Base-by-base conservation (phyloP, 768 basidiomycete species). In the Lactarius hatsudake region DNA sequence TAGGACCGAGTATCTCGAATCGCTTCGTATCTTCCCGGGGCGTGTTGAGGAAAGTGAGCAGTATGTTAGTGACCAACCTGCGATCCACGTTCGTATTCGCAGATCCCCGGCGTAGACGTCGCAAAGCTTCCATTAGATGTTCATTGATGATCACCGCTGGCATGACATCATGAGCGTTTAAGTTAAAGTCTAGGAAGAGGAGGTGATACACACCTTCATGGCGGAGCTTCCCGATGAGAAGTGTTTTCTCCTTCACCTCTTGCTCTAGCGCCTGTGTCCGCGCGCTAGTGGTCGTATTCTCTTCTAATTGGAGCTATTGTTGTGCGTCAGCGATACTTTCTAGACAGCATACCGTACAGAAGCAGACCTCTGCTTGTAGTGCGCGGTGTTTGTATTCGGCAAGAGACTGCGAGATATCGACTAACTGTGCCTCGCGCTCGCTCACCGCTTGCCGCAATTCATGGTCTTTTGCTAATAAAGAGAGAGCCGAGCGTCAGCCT, bases 71-170 rank as follows among this genome's bases (percentile, higher is more conserved):
- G 40, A 99, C 94, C 1, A 99, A 86, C 15, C 94, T 88, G 60
- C 93, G 81, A 76, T 99, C 96, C 32, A 99, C 96, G 71, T 93
- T 98, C 56, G 87, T 93, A 56, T 86, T 86, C 8, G 91, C 85
- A 0, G 93, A 88, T 66, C 88, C 92, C 70, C 89, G 89, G 56
- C 94, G 87, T 59, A 99, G 83, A 28, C 97, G 89, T 15, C 96
- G 92, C n/a, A 99, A 85, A 3, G 97, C 97, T 77, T 98, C 96
- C 73, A 95, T 97, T 13, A 99, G 82, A 73, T 99, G 97, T 74
- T 98, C 97, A 71, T 98, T 98, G 75, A 96, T 88, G 66, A 98
- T 96, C 17, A 99, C 94, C 60, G 91, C 96, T 96, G 70, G 15
- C 7, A 69, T 26, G 26, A 40, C n/a, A 30, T 32, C 53, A 59